A percentile compares a stretch with the other conserved stretches of the same genome.
These are phyloP conservation scores for Medicago ruthenica DNA, from an alignment of 306 rosid genomes.

Conservation along the genomic window DNA sequence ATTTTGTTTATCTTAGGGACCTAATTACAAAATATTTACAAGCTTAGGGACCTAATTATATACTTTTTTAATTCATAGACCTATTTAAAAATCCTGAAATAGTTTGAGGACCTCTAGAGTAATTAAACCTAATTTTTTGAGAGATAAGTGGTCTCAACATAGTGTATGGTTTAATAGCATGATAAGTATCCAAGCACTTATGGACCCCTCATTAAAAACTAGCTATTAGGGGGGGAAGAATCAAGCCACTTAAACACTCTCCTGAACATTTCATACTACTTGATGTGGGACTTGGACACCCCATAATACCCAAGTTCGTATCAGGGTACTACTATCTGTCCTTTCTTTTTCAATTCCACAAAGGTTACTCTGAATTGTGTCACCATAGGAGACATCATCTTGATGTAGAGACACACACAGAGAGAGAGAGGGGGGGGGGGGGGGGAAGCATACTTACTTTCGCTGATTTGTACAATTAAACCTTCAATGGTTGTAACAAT, in stretches of 20 bases:
- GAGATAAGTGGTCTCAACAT: constrained; percentile 29
- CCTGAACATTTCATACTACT: neutral
- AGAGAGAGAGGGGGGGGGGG: neutral
- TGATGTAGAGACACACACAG: too few relatives aligned
- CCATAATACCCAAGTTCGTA: neutral
- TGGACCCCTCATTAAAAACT: neutral
- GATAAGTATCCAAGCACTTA: neutral
- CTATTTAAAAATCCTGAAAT: neutral
- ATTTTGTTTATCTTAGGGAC: neutral
- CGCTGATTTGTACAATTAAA: constrained; percentile 57
- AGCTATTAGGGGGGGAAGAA: neutral
- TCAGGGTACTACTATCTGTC: constrained; percentile 24
- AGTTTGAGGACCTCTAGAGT: constrained; percentile 1
- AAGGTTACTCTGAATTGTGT: neutral
- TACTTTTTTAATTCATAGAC: neutral
- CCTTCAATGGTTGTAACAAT: constrained; percentile 84
- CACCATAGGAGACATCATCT: neutral
- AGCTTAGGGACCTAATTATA: neutral
- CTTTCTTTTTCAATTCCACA: constrained; percentile 19
- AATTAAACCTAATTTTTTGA: neutral
- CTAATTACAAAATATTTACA: neutral
- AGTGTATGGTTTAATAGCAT: neutral
- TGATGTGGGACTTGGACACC: neutral
- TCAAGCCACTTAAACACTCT: neutral
- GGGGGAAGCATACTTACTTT: constrained; percentile 48